A percentile compares a stretch with the other conserved stretches of the same genome.
phyloP scores from a whole-genome alignment of 2,329 filamentous ascomycete species.

The Cadophora sp. region DNA sequence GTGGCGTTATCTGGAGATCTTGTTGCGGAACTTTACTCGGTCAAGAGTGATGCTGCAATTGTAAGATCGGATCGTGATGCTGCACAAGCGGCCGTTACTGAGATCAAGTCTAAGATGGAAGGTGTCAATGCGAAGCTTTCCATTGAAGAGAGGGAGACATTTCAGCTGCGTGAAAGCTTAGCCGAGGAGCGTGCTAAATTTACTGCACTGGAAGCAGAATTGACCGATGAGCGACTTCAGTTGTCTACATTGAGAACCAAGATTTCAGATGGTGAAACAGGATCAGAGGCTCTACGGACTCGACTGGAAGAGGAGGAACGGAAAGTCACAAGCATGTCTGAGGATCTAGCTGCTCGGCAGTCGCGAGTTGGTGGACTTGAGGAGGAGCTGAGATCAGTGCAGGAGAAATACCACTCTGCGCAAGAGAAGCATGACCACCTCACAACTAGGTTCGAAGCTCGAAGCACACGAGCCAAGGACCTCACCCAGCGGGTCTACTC shows the following conservation, averaged over 20 bases:
- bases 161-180: constrained; percentile 61
- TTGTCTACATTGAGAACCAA: constrained; percentile 72
- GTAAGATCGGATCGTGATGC: constrained; percentile 69
- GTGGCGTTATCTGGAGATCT: constrained; percentile 63
- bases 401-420: constrained; percentile 66
- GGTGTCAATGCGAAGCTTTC: constrained; percentile 59
- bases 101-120: constrained; percentile 64
- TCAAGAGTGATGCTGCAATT: constrained; percentile 65
- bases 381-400: constrained; percentile 73
- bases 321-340: constrained; percentile 69
- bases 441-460: constrained; percentile 68
- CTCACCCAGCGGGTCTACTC: constrained; percentile 82
- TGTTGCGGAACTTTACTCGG: constrained; percentile 63
- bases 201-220: constrained; percentile 60
- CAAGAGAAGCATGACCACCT: constrained; percentile 60
- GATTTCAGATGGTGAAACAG: constrained; percentile 83
- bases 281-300: constrained; percentile 78
- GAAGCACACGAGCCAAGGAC: constrained; percentile 78
- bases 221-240: constrained; percentile 71
- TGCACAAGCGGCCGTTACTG: constrained; percentile 60
- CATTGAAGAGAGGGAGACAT: constrained; percentile 57
- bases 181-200: constrained; percentile 61
- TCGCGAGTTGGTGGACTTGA: constrained; percentile 79
- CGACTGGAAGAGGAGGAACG: constrained; percentile 78
- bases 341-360: constrained; percentile 76